Conservation (phyloP, 495 filamentous ascomycete species). For the Aspergillus saccharolyticus region DNA sequence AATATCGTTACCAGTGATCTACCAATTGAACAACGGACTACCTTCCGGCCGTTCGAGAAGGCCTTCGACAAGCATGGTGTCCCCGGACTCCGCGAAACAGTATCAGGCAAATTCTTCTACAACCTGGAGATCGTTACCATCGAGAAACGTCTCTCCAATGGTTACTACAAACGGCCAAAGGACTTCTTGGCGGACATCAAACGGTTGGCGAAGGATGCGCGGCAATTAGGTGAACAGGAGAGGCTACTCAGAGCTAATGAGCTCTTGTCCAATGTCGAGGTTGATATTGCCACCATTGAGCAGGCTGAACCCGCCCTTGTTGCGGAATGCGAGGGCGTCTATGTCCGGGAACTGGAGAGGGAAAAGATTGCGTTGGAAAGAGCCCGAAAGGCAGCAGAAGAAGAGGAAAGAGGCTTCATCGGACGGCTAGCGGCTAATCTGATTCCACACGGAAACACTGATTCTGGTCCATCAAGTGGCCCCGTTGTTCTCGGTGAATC, state of each 20-base stretch:
- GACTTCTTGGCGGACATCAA: constrained; percentile 87
- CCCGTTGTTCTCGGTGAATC: constrained; percentile 58
- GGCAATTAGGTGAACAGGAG: constrained; percentile 67
- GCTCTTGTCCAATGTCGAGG: constrained; percentile 83
- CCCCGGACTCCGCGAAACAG: constrained; percentile 60
- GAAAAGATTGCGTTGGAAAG: constrained; percentile 61
- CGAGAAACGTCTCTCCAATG: constrained; percentile 89
- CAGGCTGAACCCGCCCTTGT: constrained; percentile 57
- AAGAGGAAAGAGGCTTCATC: constrained; percentile 24
- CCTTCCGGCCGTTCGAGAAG: constrained; percentile 68
- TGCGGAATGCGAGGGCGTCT: constrained; percentile 66
- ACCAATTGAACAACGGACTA: constrained; percentile 49
- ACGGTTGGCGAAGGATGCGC: constrained; percentile 76
- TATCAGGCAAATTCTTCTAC: constrained; percentile 80
- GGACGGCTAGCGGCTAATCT: constrained; percentile 27
- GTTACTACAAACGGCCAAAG: constrained; percentile 82
- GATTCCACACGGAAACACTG: constrained; percentile 42
- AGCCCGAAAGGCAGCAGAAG: constrained; percentile 48
- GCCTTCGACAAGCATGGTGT: constrained; percentile 69
- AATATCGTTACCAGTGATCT: constrained; percentile 74
- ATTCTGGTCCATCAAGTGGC: constrained; percentile 46
- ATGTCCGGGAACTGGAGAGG: constrained; percentile 66
- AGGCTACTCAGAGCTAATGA: constrained; percentile 81
- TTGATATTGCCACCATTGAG: constrained; percentile 73
- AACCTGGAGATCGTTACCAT: constrained; percentile 92